Evolutionary conservation across 2,329 filamentous ascomycete genomes (phyloP).

Genomic region (Verticillium dahliae): DNA sequence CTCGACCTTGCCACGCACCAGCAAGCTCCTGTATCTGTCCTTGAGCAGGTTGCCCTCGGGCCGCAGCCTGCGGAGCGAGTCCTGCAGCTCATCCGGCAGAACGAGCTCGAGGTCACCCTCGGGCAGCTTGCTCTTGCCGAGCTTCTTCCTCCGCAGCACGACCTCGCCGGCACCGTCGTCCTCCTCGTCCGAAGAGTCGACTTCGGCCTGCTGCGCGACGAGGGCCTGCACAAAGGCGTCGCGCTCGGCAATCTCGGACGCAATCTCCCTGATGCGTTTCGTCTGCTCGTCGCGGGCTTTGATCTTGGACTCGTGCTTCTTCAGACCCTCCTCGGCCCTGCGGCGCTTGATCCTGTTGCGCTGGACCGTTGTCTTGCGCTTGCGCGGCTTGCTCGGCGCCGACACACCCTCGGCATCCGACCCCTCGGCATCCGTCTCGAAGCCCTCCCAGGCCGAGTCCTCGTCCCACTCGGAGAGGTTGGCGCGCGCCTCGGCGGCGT

Average conservation of each 20-base stretch:
- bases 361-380: constrained; percentile 80
- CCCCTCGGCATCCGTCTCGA: constrained; percentile 76
- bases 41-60: constrained; percentile 94
- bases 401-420: constrained; percentile 41
- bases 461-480: constrained; percentile 70
- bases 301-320: constrained; percentile 68
- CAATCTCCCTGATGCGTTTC: constrained; percentile 64
- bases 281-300: constrained; percentile 68
- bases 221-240: constrained; percentile 43
- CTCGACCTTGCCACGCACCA: constrained; percentile 87
- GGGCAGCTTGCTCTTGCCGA: constrained; percentile 69
- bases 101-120: constrained; percentile 77
- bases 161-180: constrained; percentile 54
- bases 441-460: constrained; percentile 86
- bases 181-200: constrained; percentile 34
- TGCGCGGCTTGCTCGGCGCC: constrained; percentile 55
- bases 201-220: constrained; percentile 22
- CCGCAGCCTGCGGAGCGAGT: constrained; percentile 75
- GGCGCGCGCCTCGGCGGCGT: constrained; percentile 62
- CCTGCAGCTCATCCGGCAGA: constrained; percentile 74
- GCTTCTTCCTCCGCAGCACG: constrained; percentile 61
- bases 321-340: constrained; percentile 76
- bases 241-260: constrained; percentile 52
- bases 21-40: constrained; percentile 82
- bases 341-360: constrained; percentile 82